These are phyloP conservation scores for Saccharomycopsis babjevae DNA, from an alignment of 805 yeast species.

Conservation along the genomic window DNA sequence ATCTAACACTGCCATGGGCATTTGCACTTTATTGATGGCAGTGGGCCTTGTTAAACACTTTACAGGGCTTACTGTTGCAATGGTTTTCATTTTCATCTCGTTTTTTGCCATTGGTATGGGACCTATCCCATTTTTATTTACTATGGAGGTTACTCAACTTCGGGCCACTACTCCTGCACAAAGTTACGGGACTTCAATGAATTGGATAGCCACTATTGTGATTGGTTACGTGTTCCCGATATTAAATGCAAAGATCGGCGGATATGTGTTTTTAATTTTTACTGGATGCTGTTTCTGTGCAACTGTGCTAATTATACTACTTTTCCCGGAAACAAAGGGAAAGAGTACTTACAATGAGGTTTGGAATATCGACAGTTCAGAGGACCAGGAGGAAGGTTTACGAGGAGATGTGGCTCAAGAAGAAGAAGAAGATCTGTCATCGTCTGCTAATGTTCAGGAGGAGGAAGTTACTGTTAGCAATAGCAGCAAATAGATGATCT, in stretches of 20 bases:
- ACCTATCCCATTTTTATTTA: conserved; percentile 85
- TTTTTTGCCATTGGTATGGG: conserved; percentile 90
- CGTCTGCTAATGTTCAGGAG: not conserved
- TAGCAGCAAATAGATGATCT: not conserved
- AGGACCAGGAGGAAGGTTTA: not conserved
- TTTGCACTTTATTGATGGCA: conserved; percentile 53
- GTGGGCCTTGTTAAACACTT: conserved; percentile 45
- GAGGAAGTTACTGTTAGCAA: not conserved
- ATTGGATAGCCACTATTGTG: conserved; percentile 83
- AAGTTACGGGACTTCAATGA: conserved; percentile 82
- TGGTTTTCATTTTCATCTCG: conserved; percentile 66
- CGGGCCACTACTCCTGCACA: conserved; percentile 81
- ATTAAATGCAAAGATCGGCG: conserved; percentile 55
- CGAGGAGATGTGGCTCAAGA: not conserved
- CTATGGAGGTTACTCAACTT: conserved; percentile 79
- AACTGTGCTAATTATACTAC: conserved; percentile 34
- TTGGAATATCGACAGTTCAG: conserved; percentile 34
- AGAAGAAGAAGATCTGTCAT: not conserved
- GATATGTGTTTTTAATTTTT: conserved; percentile 68
- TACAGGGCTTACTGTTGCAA: conserved; percentile 43
- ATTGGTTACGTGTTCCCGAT: conserved; percentile 78
- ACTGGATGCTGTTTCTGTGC: conserved; percentile 45
- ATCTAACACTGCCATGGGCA: conserved; percentile 61
- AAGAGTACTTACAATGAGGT: conserved; percentile 51
- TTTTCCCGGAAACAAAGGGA: conserved; percentile 74